phyloP scores from a whole-genome alignment of 306 rosid genomes.

The Erythrophleum fordii region DNA sequence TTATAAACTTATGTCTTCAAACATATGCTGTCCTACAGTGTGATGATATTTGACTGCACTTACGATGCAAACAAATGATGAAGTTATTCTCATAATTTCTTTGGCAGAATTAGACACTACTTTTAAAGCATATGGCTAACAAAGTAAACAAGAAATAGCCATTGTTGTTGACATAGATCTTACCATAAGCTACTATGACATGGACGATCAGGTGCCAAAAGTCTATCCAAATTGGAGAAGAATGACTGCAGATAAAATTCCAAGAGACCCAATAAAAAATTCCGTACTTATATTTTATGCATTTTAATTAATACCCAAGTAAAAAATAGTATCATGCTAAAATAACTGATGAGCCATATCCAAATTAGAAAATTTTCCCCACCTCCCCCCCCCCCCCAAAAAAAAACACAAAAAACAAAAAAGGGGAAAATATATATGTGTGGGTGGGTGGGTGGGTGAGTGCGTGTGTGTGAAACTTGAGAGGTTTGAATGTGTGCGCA shows the following conservation, averaged over 20 bases:
- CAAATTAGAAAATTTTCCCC: slow-evolving; percentile 8
- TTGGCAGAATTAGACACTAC: slow-evolving; percentile 7
- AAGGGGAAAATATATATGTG: too few species aligned
- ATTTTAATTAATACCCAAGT: slow-evolving; percentile 17
- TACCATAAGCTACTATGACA: slow-evolving; percentile 95
- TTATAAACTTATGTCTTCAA: slow-evolving; percentile 19
- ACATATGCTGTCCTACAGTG: slow-evolving; percentile 11
- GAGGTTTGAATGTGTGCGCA: neutral
- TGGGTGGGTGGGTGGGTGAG: too few species aligned
- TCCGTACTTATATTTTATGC: slow-evolving; percentile 5
- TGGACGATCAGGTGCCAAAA: slow-evolving; percentile 80
- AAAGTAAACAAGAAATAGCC: slow-evolving; percentile 27
- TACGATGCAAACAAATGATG: slow-evolving; percentile 13
- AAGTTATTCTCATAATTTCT: slow-evolving; percentile 1
- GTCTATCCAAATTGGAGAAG: slow-evolving; percentile 82
- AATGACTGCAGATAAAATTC: slow-evolving; percentile 69
- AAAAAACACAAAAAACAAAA: neutral
- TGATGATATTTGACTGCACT: slow-evolving; percentile 9
- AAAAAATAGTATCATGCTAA: slow-evolving; percentile 26
- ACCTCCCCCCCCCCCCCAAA: slow-evolving; percentile 24
- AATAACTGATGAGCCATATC: slow-evolving; percentile 25
- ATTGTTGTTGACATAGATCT: slow-evolving; percentile 37
- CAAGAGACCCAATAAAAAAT: slow-evolving; percentile 35
- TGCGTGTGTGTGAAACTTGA: slow-evolving; percentile 23
- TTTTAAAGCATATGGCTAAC: neutral